Conservation (phyloP, 768 basidiomycete genomes). For the Tricholoma terreum region DNA sequence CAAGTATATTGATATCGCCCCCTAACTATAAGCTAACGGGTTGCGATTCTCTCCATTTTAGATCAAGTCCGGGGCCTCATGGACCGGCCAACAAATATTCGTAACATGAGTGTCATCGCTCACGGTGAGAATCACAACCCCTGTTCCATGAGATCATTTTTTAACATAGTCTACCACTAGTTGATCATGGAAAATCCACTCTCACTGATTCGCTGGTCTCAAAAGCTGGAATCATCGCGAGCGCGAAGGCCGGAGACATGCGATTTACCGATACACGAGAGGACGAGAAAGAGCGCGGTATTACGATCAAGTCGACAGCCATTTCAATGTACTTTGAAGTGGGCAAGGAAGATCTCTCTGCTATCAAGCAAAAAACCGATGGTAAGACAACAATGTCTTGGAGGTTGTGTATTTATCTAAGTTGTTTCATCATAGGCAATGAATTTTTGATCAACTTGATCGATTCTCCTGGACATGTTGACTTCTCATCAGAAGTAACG, state of each 20-base stretch:
- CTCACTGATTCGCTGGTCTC: constrained; percentile 98
- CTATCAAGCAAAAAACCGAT: constrained; percentile 92
- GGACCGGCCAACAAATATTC: constrained; percentile 89
- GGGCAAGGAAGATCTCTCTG: constrained; percentile 77
- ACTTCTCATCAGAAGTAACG: constrained; percentile 99
- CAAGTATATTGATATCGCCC: constrained; percentile 35
- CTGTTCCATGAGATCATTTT: constrained; percentile 6
- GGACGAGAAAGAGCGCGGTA: constrained; percentile 99
- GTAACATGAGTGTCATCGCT: constrained; percentile 93
- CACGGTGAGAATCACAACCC: constrained; percentile 58
- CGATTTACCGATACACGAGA: constrained; percentile 97
- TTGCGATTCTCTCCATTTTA: constrained; percentile 26
- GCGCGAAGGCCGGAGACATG: constrained; percentile 91
- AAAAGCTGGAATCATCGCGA: constrained; percentile 98
- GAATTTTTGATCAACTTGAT: constrained; percentile 93
- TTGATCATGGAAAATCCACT: constrained; percentile 99
- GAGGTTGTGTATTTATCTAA: background rate
- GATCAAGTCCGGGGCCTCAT: constrained; percentile 87
- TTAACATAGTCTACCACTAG: constrained; percentile 36
- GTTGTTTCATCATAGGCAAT: constrained; percentile 48
- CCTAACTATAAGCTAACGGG: background rate
- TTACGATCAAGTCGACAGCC: constrained; percentile 99
- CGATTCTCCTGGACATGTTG: constrained; percentile 99
- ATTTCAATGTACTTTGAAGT: constrained; percentile 99
- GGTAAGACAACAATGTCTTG: constrained; percentile 44